Evolutionary conservation across 1,284 basidiomycete genomes (phyloP), one percentile per base, ranked within the genome.

Genomic region (Ceratobasidium sp.): DNA sequence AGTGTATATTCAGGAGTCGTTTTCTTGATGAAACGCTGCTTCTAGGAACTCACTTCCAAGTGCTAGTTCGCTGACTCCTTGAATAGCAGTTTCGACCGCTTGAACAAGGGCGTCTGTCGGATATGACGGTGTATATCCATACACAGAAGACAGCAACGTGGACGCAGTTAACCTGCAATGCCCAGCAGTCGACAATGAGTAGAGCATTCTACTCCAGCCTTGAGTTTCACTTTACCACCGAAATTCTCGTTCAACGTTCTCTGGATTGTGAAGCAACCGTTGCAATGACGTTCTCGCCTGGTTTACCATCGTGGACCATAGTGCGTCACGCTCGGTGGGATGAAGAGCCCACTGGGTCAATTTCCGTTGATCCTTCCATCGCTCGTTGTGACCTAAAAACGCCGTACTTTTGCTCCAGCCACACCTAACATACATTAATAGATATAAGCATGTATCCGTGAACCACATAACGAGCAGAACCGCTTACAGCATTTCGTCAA

Each of bases 381-480:
- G 35, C 17, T 71, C 68, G 11, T 26, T 56, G n/a, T 71, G 61
- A 3, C 39, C 37, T 10, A 71, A 11, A 13, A 13, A 45, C 8
- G 51, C 31, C 1, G 54, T 71, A n/a, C 39, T 28, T 17, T 60
- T 71, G 8, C 68, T 39, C 68, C 68, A 71, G 61, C 68, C 68
- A 28, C 33, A 26, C 5, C 68, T 71, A 20, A 26, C 2, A 4
- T 10, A 7, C n/a, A n/a, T n/a, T n/a, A n/a, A n/a, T n/a, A n/a
- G n/a, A n/a, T n/a, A n/a, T n/a, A n/a, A n/a, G n/a, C n/a, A n/a
- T n/a, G n/a, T n/a, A n/a, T n/a, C n/a, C n/a, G n/a, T n/a, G n/a
- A n/a, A n/a, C n/a, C n/a, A n/a, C n/a, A n/a, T n/a, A n/a, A n/a
- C n/a, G n/a, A n/a, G n/a, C n/a, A n/a, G n/a, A n/a, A n/a, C n/a